Evolutionary conservation across 139 green algal genomes (phyloP).

Genomic region (Pleodorina starrii): DNA sequence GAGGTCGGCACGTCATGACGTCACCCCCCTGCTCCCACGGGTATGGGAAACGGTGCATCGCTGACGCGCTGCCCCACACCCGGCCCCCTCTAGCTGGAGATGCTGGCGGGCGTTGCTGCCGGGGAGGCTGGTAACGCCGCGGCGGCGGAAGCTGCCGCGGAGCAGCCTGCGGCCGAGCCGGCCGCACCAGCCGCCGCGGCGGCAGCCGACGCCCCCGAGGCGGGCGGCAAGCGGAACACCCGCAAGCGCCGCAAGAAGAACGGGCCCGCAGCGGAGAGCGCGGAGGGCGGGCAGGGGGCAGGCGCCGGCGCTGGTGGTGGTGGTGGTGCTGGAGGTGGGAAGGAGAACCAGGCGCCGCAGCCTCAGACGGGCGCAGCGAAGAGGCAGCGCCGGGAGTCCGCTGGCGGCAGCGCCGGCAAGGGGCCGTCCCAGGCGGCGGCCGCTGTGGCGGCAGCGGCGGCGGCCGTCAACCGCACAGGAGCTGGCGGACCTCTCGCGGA

Average conservation of each 20-base stretch:
- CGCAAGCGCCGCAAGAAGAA: conserved; percentile 42
- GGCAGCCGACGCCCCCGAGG: background rate
- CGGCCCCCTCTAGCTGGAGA: background rate
- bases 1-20: no score
- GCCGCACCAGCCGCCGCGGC: background rate
- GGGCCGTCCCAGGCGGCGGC: background rate
- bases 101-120: background rate
- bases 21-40: no score
- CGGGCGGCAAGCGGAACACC: background rate
- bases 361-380: background rate
- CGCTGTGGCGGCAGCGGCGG: background rate
- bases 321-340: background rate
- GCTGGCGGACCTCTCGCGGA: conserved; percentile 1
- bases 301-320: background rate
- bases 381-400: background rate
- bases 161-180: background rate
- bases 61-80: no score
- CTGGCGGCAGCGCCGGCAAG: background rate
- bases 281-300: no score
- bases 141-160: background rate
- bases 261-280: background rate
- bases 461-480: background rate
- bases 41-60: no score
- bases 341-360: conserved; percentile 6
- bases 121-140: no score